Percentiles rank a stretch among this genome's conserved stretches.
phyloP scores from a whole-genome alignment of 257 asterid genomes.

The Ballota nigra region DNA sequence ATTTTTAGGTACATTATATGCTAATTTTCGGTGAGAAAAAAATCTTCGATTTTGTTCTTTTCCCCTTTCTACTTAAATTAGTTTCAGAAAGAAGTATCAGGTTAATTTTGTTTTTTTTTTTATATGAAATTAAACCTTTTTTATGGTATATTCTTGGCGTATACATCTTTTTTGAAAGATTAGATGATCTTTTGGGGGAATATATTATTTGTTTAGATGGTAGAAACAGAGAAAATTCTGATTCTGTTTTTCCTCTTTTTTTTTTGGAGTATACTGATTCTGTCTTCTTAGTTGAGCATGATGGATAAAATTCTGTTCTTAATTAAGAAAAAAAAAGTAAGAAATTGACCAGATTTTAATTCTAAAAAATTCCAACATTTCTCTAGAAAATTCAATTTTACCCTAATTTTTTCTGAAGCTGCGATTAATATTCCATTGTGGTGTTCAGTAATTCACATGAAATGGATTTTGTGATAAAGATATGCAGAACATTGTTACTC shows the following conservation, averaged over 20 bases:
- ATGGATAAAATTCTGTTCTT: neutral
- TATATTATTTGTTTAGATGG: neutral
- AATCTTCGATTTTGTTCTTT: neutral
- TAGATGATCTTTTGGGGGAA: neutral
- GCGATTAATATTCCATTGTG: neutral
- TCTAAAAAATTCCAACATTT: neutral
- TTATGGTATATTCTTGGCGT: neutral
- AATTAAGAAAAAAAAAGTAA: neutral
- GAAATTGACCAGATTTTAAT: neutral
- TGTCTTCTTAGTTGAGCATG: slow-evolving; percentile 1
- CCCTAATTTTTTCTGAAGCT: neutral
- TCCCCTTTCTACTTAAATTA: neutral
- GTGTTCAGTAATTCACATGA: neutral
- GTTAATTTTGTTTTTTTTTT: neutral
- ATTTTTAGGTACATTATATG: slow-evolving; percentile 13
- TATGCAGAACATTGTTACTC: neutral
- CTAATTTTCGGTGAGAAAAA: neutral
- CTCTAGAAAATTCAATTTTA: neutral
- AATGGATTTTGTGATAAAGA: neutral
- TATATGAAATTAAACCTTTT: neutral
- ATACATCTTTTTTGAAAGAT: neutral
- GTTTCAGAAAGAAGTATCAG: neutral
- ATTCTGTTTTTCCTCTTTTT: too few relatives aligned
- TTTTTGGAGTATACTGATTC: too few relatives aligned
- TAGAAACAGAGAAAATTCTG: neutral